Percentiles rank a stretch among this genome's conserved stretches.
These are phyloP conservation scores for Vigna trinervia DNA, from an alignment of 306 rosid species.

Conservation along the genomic window DNA sequence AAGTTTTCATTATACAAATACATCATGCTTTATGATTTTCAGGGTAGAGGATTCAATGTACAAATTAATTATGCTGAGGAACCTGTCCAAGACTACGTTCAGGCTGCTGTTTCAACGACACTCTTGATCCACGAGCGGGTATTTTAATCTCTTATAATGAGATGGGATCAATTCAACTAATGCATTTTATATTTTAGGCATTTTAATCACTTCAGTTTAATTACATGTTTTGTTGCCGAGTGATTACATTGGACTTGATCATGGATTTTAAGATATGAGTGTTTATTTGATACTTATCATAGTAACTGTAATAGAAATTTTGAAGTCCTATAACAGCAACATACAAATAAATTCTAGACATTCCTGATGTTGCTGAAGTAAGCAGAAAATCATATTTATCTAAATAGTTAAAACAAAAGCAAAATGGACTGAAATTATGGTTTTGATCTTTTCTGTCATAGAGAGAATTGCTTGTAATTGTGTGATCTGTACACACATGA, in stretches of 20 bases:
- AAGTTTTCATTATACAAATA: constrained; percentile 61
- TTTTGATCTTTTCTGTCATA: constrained; percentile 23
- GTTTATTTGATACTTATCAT: constrained; percentile 14
- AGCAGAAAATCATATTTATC: constrained; percentile 27
- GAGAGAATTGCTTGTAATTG: no score
- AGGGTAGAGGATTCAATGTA: constrained; percentile 96
- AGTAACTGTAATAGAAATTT: background rate
- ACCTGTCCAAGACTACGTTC: constrained; percentile 85
- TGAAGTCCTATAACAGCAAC: constrained; percentile 6
- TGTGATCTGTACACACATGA: no score
- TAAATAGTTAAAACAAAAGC: constrained; percentile 23
- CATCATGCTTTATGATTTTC: constrained; percentile 46
- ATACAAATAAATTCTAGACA: constrained; percentile 12
- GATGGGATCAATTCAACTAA: constrained; percentile 2
- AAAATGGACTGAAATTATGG: constrained; percentile 20
- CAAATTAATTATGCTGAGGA: constrained; percentile 84
- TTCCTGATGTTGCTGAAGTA: constrained; percentile 34
- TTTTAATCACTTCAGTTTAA: constrained; percentile 28
- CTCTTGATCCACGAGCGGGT: constrained; percentile 81
- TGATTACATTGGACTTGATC: constrained; percentile 10
- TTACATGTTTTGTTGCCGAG: constrained; percentile 24
- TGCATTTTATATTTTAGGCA: constrained; percentile 31
- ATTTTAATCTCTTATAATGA: constrained; percentile 32
- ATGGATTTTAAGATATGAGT: constrained; percentile 8
- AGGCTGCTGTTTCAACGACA: constrained; percentile 79